Evolutionary conservation across 495 filamentous ascomycete genomes (phyloP).

Genomic region (Cercophora scortea): DNA sequence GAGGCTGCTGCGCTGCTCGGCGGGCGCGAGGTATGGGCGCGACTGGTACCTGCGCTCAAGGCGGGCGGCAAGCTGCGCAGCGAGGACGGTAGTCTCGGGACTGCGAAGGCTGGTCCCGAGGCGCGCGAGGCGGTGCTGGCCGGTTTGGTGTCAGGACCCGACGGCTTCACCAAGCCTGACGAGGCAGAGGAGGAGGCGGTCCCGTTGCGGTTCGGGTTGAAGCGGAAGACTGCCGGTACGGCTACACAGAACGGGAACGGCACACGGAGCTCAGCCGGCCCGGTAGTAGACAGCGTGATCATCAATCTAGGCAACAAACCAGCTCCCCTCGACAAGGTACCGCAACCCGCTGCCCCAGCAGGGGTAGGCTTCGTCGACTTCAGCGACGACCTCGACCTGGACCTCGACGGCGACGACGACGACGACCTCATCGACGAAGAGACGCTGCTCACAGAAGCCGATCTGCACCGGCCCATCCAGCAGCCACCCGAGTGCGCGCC

Average conservation of each 20-base stretch:
- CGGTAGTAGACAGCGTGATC: slow-evolving; percentile 3
- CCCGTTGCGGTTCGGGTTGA: slow-evolving; percentile 61
- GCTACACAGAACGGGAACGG: slow-evolving; percentile 6
- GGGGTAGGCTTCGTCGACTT: slow-evolving; percentile 71
- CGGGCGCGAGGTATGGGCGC: slow-evolving; percentile 58
- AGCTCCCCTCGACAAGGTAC: slow-evolving; percentile 10
- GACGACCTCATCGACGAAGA: slow-evolving; percentile 90
- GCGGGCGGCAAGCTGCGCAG: slow-evolving; percentile 59
- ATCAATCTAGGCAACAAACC: neutral
- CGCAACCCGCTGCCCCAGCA: slow-evolving; percentile 23
- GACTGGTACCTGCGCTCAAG: slow-evolving; percentile 61
- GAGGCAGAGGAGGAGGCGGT: slow-evolving; percentile 55
- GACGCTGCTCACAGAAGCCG: slow-evolving; percentile 72
- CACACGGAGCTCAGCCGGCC: slow-evolving; percentile 5
- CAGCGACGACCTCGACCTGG: slow-evolving; percentile 56
- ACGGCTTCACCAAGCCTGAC: slow-evolving; percentile 66
- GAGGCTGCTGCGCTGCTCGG: slow-evolving; percentile 55
- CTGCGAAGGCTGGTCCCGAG: slow-evolving; percentile 34
- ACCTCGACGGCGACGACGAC: slow-evolving; percentile 52
- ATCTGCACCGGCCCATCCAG: slow-evolving; percentile 61
- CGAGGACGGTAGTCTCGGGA: slow-evolving; percentile 55
- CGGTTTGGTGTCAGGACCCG: slow-evolving; percentile 57
- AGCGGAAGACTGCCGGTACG: slow-evolving; percentile 42
- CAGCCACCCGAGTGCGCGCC: slow-evolving; percentile 78
- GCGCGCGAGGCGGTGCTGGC: slow-evolving; percentile 71